Evolutionary conservation across 1,139 yeast species (phyloP), one percentile per base, ranked within the genome.

Genomic region (Saccharomycopsis crataegensis): DNA sequence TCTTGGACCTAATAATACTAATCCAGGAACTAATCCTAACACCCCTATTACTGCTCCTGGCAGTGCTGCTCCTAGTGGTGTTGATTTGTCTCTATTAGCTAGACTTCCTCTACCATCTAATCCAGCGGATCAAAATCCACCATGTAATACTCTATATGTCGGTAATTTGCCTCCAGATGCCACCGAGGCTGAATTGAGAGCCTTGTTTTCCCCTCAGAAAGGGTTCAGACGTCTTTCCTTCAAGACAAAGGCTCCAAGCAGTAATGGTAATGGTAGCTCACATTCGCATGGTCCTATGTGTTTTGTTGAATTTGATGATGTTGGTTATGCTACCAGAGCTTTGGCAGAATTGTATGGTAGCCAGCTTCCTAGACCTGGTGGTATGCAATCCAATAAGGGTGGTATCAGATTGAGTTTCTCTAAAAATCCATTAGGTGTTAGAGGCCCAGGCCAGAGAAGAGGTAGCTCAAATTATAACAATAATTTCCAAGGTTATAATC

Each of bases 51-150:
- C 28, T 38, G 32, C 46, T 22, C 42, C 44, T 5, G 7, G 22
- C 4, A 44, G 48, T n/a, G 44, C 28, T 12, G 32, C 55, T 48
- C 16, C 51, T 9, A 49, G 17, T n/a, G 33, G 47, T 12, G 56
- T 50, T n/a, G 93, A 86, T 64, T 73, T 85, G 59, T 82, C 89
- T 1, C 70, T 85, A 49, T 70, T 86, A 49, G 89, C 91, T 0
- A 71, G 88, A 59, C 89, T 91, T 31, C 91, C 96, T 41, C 96
- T 97, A 1, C 98, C 98, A 3, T 96, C 96, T 2, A 93, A 93
- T 63, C 99, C 99, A 1, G 99, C 99, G 2, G 99, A 93, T 69
- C 99, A 93, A 70, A 93, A 93, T 65, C 99, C 99, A 8, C 99
- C 99, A 7, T 93, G 99, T 72, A 93, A 93, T 67, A 93, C 99